Evolutionary conservation across 306 rosid species (phyloP).

Genomic region (Fragaria ananassa): DNA sequence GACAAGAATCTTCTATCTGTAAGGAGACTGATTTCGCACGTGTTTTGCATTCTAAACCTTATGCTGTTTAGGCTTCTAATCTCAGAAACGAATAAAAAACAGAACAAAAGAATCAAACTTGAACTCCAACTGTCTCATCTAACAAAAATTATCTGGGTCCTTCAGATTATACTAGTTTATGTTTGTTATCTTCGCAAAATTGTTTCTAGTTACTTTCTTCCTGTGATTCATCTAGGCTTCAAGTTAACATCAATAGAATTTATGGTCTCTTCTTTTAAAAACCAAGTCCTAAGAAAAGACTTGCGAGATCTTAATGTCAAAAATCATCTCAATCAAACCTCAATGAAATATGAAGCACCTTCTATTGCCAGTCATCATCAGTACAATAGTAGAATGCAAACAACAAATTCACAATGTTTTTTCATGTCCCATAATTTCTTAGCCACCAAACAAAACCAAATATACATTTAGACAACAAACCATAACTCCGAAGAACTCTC

Average conservation of each 20-base stretch:
- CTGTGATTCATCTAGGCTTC: background rate
- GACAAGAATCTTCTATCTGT: background rate
- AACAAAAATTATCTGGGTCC: too few species aligned
- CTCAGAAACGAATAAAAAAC: background rate
- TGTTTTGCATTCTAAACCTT: background rate
- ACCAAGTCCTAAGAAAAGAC: background rate
- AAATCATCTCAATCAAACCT: background rate
- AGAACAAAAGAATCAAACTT: background rate
- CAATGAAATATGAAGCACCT: background rate
- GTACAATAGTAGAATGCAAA: background rate
- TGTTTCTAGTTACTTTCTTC: background rate
- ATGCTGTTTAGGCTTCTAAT: background rate
- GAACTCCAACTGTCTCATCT: background rate
- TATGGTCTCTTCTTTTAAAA: background rate
- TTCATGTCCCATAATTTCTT: background rate
- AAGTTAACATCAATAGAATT: background rate
- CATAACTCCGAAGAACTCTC: background rate
- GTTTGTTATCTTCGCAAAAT: background rate
- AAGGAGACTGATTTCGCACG: background rate
- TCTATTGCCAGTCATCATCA: background rate
- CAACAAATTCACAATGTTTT: background rate
- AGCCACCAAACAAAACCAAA: constrained; percentile 1
- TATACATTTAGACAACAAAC: background rate
- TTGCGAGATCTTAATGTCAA: background rate
- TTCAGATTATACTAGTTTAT: background rate